Conservation (phyloP, 441 rosid species). For the Arabidopsis lyrata region DNA sequence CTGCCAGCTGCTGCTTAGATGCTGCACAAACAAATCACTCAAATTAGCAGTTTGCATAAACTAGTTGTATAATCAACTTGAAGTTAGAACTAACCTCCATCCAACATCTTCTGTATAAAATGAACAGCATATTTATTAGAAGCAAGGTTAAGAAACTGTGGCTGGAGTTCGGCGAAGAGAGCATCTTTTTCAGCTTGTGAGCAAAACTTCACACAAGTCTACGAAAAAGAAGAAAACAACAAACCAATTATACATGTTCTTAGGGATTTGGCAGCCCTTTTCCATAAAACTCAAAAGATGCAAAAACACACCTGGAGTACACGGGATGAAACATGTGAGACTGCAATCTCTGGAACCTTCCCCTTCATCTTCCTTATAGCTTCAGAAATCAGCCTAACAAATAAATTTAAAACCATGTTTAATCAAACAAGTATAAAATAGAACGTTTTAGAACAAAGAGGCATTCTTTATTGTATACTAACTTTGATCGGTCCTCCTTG, state of each 20-base stretch:
- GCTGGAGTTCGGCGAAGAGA: conserved; percentile 78
- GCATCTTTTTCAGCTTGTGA: conserved; percentile 75
- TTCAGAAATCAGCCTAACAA: conserved; percentile 66
- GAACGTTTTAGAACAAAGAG: background rate
- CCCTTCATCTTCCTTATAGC: conserved; percentile 88
- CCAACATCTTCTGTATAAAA: conserved; percentile 85
- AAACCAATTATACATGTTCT: background rate
- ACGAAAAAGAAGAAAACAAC: conserved; percentile 25
- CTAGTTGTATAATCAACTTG: background rate
- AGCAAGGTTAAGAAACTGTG: conserved; percentile 77
- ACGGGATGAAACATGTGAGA: conserved; percentile 88
- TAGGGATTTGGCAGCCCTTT: conserved; percentile 2
- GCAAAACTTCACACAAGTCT: conserved; percentile 88
- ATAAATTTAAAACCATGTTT: conserved; percentile 16
- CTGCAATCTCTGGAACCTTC: conserved; percentile 87
- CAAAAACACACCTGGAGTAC: conserved; percentile 77
- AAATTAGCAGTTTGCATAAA: conserved; percentile 9
- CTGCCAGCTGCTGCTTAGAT: conserved; percentile 76
- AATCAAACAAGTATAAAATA: background rate
- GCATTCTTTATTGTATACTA: conserved; percentile 37
- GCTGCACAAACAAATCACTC: conserved; percentile 53
- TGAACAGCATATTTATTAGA: conserved; percentile 74
- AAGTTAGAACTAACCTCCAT: conserved; percentile 62
- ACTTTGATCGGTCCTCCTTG: conserved; percentile 88
- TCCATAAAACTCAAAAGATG: background rate